These are phyloP conservation scores for Rhodotorula sphaerocarpa DNA, from an alignment of 768 basidiomycete species.

Conservation along the genomic window DNA sequence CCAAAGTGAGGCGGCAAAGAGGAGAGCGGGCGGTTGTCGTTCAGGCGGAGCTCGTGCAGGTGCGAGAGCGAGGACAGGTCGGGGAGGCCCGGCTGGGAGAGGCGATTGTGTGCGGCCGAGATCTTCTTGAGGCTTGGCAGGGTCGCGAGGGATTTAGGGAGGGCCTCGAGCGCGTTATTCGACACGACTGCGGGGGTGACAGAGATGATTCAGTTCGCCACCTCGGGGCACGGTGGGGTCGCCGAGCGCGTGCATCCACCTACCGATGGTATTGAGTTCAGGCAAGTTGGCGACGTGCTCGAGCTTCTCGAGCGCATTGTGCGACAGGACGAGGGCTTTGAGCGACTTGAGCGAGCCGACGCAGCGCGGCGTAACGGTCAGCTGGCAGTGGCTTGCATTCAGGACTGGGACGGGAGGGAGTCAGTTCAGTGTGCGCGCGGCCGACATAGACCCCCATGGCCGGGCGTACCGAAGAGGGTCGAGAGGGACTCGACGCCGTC, in stretches of 20 bases:
- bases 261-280: constrained; percentile 32
- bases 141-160: constrained; percentile 25
- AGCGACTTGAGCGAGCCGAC: constrained; percentile 22
- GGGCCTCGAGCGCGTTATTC: constrained; percentile 30
- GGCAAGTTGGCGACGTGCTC: constrained; percentile 20
- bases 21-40: constrained; percentile 28
- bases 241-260: background rate
- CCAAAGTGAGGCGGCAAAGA: constrained; percentile 29
- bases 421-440: background rate
- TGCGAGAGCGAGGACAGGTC: constrained; percentile 29
- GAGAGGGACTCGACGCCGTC: constrained; percentile 20
- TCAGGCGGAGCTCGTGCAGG: constrained; percentile 33
- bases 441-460: too few species aligned
- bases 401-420: constrained; percentile 9
- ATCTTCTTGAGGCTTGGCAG: constrained; percentile 37
- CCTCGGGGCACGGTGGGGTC: background rate
- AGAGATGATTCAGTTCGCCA: background rate
- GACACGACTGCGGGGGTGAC: constrained; percentile 24
- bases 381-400: constrained; percentile 27
- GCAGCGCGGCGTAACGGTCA: constrained; percentile 17
- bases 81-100: constrained; percentile 27
- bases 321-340: constrained; percentile 34
- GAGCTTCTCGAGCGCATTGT: constrained; percentile 29
- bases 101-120: constrained; percentile 36
- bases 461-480: constrained; percentile 22